Conservation (phyloP, 2,329 filamentous ascomycete genomes). For the Penicillium sp. region DNA sequence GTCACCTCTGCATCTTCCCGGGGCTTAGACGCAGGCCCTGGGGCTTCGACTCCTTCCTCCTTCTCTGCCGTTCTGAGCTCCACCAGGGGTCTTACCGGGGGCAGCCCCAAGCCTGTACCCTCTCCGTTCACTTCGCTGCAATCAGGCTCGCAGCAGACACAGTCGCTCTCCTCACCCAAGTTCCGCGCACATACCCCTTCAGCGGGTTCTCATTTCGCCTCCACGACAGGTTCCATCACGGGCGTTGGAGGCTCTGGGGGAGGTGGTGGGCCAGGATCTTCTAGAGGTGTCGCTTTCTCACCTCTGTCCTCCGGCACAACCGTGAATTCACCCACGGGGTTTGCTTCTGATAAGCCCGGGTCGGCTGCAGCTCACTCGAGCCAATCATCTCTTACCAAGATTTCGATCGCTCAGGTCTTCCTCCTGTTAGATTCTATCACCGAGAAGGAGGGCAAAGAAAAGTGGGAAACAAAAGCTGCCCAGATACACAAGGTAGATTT, state of each 20-base stretch:
- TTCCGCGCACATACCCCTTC: slow-evolving; percentile 60
- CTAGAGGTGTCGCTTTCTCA: slow-evolving; percentile 63
- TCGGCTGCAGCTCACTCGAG: slow-evolving; percentile 49
- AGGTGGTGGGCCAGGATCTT: slow-evolving; percentile 59
- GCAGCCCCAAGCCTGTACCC: slow-evolving; percentile 59
- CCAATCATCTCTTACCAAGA: slow-evolving; percentile 76
- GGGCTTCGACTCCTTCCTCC: slow-evolving; percentile 52
- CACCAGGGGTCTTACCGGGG: slow-evolving; percentile 54
- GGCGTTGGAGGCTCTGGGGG: slow-evolving; percentile 55
- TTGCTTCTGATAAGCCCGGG: slow-evolving; percentile 53
- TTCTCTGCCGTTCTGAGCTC: slow-evolving; percentile 59
- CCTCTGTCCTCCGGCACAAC: slow-evolving; percentile 62
- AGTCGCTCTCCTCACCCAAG: slow-evolving; percentile 61
- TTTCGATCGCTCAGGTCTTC: slow-evolving; percentile 94
- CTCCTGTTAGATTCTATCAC: slow-evolving; percentile 92
- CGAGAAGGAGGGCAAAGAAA: slow-evolving; percentile 86
- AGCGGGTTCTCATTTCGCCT: slow-evolving; percentile 59
- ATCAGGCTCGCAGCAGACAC: slow-evolving; percentile 60
- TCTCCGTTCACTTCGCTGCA: slow-evolving; percentile 59
- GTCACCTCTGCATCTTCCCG: slow-evolving; percentile 47
- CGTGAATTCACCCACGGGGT: slow-evolving; percentile 57
- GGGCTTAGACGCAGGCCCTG: slow-evolving; percentile 48
- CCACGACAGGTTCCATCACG: slow-evolving; percentile 58
- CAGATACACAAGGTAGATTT: slow-evolving; percentile 86
- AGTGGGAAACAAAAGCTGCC: slow-evolving; percentile 90